Percentiles rank a stretch among this genome's conserved stretches.
Conservation (phyloP, 2,329 filamentous ascomycete species). For the Nannizziopsis arthrosporioides region DNA sequence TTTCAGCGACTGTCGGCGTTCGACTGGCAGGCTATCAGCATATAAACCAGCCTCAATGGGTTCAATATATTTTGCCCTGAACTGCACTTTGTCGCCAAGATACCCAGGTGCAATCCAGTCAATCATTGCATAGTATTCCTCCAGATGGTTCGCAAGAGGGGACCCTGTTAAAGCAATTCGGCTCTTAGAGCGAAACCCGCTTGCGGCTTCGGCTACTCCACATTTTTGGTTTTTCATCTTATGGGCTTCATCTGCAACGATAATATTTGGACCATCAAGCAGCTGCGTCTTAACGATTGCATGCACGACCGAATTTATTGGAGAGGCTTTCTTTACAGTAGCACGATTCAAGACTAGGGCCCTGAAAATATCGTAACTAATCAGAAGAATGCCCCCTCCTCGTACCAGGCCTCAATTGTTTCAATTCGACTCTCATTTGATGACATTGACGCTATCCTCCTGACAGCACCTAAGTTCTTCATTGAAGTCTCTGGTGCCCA, state of each 20-base stretch:
- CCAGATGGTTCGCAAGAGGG: slow-evolving; percentile 70
- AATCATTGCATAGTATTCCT: slow-evolving; percentile 78
- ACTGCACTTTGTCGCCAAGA: slow-evolving; percentile 57
- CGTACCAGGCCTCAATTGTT: slow-evolving; percentile 48
- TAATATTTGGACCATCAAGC: slow-evolving; percentile 52
- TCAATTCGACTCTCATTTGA: slow-evolving; percentile 30
- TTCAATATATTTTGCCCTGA: slow-evolving; percentile 55
- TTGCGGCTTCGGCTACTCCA: slow-evolving; percentile 43
- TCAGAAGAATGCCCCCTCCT: slow-evolving; percentile 60
- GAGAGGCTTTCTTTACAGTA: slow-evolving; percentile 18
- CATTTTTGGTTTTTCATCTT: slow-evolving; percentile 55
- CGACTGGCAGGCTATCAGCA: slow-evolving; percentile 45
- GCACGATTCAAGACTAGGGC: slow-evolving; percentile 30
- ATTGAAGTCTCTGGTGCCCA: slow-evolving; percentile 48
- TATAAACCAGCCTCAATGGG: slow-evolving; percentile 65
- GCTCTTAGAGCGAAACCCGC: slow-evolving; percentile 52
- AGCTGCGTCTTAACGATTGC: slow-evolving; percentile 40
- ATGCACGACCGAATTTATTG: slow-evolving; percentile 29
- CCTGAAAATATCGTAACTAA: slow-evolving; percentile 63
- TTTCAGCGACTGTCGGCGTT: slow-evolving; percentile 52
- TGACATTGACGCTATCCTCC: slow-evolving; percentile 42
- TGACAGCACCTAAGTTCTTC: slow-evolving; percentile 44
- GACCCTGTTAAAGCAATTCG: slow-evolving; percentile 80
- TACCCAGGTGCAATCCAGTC: slow-evolving; percentile 75
- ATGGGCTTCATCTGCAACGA: slow-evolving; percentile 81